These are phyloP conservation scores for Aspergillus cejpii DNA, from an alignment of 2,329 filamentous ascomycete genomes.

Conservation along the genomic window DNA sequence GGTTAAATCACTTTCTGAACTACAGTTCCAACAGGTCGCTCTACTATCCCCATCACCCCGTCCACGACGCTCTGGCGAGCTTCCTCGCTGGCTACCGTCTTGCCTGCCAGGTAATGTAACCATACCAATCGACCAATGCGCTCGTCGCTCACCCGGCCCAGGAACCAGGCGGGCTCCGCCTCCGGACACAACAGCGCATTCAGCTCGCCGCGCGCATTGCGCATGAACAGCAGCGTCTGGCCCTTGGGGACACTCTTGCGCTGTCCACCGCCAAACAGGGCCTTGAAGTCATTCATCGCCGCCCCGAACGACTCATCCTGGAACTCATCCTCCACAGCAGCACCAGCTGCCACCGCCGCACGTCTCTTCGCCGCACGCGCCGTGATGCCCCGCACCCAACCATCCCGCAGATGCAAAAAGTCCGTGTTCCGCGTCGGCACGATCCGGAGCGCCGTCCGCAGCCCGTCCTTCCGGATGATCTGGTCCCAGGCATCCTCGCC, in stretches of 20 bases:
- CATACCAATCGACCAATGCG: slow-evolving; percentile 74
- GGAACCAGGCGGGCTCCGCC: slow-evolving; percentile 44
- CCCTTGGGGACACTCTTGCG: slow-evolving; percentile 66
- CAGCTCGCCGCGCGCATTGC: slow-evolving; percentile 60
- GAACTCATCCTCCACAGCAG: slow-evolving; percentile 39
- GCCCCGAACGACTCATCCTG: slow-evolving; percentile 69
- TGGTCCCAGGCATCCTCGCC: slow-evolving; percentile 69
- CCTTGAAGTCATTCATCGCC: slow-evolving; percentile 70
- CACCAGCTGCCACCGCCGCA: slow-evolving; percentile 36
- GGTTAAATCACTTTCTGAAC: slow-evolving; percentile 61
- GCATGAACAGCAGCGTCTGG: slow-evolving; percentile 65
- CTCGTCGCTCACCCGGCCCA: slow-evolving; percentile 73
- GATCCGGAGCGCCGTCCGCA: slow-evolving; percentile 75
- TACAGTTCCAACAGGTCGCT: slow-evolving; percentile 79
- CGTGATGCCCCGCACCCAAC: slow-evolving; percentile 79
- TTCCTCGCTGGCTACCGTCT: slow-evolving; percentile 75
- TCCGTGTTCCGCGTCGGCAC: slow-evolving; percentile 90
- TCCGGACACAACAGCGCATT: slow-evolving; percentile 59
- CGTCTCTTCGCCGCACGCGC: slow-evolving; percentile 59
- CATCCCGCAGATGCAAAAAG: slow-evolving; percentile 86
- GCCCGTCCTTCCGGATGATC: slow-evolving; percentile 58
- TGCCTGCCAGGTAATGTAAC: slow-evolving; percentile 83
- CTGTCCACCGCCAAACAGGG: slow-evolving; percentile 67
- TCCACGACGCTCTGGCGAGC: slow-evolving; percentile 77
- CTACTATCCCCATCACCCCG: slow-evolving; percentile 80